Evolutionary conservation across 345 rosid species (phyloP), one percentile per base, ranked within the genome.

Genomic region (Eucalyptus dawsonii): DNA sequence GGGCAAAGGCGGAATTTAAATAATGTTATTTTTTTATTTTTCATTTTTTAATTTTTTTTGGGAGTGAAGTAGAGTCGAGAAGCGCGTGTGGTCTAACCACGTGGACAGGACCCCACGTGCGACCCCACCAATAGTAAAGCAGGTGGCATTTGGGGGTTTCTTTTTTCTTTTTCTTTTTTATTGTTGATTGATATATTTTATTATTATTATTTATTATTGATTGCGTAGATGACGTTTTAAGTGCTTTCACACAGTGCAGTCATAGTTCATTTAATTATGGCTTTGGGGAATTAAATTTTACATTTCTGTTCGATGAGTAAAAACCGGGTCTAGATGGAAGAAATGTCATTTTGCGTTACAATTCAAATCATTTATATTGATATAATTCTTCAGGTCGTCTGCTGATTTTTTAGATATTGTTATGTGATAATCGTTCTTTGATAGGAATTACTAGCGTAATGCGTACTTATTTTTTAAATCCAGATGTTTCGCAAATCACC

Each of bases 51-150:
- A 3, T 7, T 67, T 15, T 14, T n/a, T 69, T 69, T 31, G 5
- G 37, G 80, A 34, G 80, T 31, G 14, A 16, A 72, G 81, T 34
- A 19, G 81, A 72, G 81, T 19, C 45, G 47, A 37, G 83, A 76
- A 37, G 87, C 58, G 58, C 87, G 58, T n/a, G 87, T 86, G 87
- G 19, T 29, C 47, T 76, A 24, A 22, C 83, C 45, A 76, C 27
- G 83, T 91, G 90, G 91, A 90, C 34, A 14, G 12, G 80, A 60
- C 15, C 86, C 91, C 91, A 89, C 90, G 81, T 90, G 93, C 88
- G 58, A 86, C 37, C 2, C 44, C 7, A 4, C 21, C 47, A 44
- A 76, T 81, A 89, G 87, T 81, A 86, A 86, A 89, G 53, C 87
- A 86, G 40, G 34, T 86, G 56, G 87, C 58, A 86, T 50, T 86